Evolutionary conservation across 2,329 filamentous ascomycete species (phyloP).

Genomic region (Talaromyces funiculosus): DNA sequence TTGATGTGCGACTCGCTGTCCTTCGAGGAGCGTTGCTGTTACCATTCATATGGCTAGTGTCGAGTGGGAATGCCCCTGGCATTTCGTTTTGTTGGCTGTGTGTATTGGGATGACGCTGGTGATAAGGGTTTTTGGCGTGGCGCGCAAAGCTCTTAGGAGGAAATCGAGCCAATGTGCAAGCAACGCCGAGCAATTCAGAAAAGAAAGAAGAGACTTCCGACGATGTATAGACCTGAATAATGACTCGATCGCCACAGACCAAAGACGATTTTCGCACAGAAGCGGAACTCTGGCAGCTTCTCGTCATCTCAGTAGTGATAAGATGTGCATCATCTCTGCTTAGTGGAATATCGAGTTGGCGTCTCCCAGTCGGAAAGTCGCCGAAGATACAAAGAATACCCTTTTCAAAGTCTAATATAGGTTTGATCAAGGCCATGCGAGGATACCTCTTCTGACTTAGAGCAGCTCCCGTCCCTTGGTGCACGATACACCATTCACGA

Average conservation of each 20-base stretch:
- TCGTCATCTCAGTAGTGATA: slow-evolving; percentile 59
- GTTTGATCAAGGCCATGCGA: slow-evolving; percentile 77
- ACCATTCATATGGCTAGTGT: slow-evolving; percentile 23
- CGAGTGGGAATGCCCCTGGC: slow-evolving; percentile 50
- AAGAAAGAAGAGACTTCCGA: slow-evolving; percentile 69
- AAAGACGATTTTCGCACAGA: slow-evolving; percentile 47
- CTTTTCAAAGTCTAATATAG: slow-evolving; percentile 62
- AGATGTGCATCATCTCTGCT: slow-evolving; percentile 36
- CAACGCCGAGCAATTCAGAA: slow-evolving; percentile 64
- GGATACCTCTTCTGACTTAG: slow-evolving; percentile 86
- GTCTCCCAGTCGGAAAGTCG: slow-evolving; percentile 30
- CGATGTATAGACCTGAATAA: slow-evolving; percentile 64
- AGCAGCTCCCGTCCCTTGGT: slow-evolving; percentile 75
- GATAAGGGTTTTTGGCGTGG: slow-evolving; percentile 64
- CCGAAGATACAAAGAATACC: slow-evolving; percentile 59
- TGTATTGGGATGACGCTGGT: slow-evolving; percentile 33
- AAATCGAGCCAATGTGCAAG: slow-evolving; percentile 79
- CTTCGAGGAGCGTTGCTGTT: background rate
- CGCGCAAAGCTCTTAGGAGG: slow-evolving; percentile 63
- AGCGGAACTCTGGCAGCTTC: slow-evolving; percentile 25
- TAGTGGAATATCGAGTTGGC: slow-evolving; percentile 33
- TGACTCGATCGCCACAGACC: slow-evolving; percentile 77
- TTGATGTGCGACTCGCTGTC: slow-evolving; percentile 28
- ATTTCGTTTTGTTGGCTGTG: slow-evolving; percentile 23
- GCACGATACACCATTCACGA: slow-evolving; percentile 91